Conservation (phyloP, 2,329 filamentous ascomycete species). For the Xylariaceae sp. region DNA sequence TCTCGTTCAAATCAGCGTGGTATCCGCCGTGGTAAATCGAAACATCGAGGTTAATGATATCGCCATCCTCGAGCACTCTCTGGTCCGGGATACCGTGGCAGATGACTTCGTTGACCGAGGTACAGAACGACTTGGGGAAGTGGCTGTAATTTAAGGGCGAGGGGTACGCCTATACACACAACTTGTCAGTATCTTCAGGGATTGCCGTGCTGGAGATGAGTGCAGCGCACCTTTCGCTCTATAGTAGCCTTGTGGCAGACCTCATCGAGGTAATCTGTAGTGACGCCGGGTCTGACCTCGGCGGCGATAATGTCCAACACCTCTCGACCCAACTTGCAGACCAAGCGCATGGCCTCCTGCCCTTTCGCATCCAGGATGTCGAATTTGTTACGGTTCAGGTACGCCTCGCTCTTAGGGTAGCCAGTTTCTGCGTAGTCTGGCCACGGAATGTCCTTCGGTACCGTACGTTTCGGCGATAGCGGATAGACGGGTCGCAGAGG, state of each 20-base stretch:
- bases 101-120: conserved; percentile 93
- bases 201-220: background rate
- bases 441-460: conserved; percentile 74
- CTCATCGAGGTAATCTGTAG: conserved; percentile 92
- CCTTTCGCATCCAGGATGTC: conserved; percentile 73
- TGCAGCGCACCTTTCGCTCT: conserved; percentile 75
- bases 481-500: conserved; percentile 81
- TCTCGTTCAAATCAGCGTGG: conserved; percentile 96
- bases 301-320: conserved; percentile 87
- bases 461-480: conserved; percentile 62
- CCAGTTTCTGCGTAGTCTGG: conserved; percentile 89
- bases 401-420: conserved; percentile 57
- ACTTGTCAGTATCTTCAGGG: conserved; percentile 11
- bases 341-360: conserved; percentile 87
- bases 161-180: conserved; percentile 73
- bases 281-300: conserved; percentile 81
- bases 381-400: conserved; percentile 72
- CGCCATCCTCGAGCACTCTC: conserved; percentile 78
- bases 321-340: conserved; percentile 80
- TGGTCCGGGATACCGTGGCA: conserved; percentile 98
- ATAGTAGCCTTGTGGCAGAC: conserved; percentile 92
- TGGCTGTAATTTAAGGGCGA: conserved; percentile 92
- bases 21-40: conserved; percentile 91
- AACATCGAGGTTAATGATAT: conserved; percentile 96
- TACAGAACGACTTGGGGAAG: conserved; percentile 98